These are phyloP conservation scores for Sphaerulina vaccinii DNA, from an alignment of 2,329 filamentous ascomycete species.

Conservation along the genomic window DNA sequence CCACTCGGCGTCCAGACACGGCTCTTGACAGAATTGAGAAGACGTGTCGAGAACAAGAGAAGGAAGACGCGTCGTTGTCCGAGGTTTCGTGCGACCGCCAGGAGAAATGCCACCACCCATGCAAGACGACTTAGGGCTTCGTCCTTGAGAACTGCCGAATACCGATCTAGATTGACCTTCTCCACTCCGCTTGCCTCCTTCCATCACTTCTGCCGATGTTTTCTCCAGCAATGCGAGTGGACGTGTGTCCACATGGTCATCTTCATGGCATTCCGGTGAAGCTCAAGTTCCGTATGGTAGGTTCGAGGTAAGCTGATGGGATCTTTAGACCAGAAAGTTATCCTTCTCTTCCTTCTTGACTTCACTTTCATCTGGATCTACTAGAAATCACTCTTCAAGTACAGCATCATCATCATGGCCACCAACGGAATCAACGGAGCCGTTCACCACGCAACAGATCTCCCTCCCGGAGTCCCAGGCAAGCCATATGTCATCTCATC, in stretches of 20 bases:
- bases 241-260: background rate
- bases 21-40: background rate
- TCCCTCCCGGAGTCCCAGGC: conserved; percentile 25
- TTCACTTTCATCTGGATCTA: background rate
- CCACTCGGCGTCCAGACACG: background rate
- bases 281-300: background rate
- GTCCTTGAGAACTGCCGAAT: background rate
- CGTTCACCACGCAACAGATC: conserved; percentile 9
- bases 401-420: background rate
- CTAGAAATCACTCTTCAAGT: background rate
- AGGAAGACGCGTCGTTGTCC: background rate
- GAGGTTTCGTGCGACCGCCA: conserved; percentile 5
- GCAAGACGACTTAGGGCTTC: conserved; percentile 12
- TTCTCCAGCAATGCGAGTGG: background rate
- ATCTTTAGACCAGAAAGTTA: background rate
- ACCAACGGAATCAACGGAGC: background rate
- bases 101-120: background rate
- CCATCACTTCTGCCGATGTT: background rate
- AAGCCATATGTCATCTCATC: conserved; percentile 31
- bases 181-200: background rate
- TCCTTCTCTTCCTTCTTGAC: background rate
- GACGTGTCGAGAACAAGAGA: background rate
- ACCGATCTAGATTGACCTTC: background rate
- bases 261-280: background rate
- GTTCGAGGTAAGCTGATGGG: background rate